These are phyloP conservation scores for Cyberlindnera samutprakarnensis DNA, from an alignment of 805 yeast species.

Conservation along the genomic window DNA sequence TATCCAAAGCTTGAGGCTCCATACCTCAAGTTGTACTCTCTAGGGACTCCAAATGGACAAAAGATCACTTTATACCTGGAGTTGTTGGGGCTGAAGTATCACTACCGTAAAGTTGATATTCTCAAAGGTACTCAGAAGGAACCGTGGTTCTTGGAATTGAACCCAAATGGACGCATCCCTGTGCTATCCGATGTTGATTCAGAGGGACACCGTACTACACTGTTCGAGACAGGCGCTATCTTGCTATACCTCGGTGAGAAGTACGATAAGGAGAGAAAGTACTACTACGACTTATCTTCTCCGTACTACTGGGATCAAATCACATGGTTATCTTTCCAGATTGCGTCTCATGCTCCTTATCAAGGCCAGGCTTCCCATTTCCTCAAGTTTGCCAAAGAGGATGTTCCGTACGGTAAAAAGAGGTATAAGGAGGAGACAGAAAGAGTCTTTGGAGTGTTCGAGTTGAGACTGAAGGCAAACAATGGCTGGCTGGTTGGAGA, in stretches of 20 bases:
- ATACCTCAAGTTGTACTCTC: conserved; percentile 37
- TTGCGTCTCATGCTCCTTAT: conserved; percentile 55
- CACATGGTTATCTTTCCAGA: conserved; percentile 49
- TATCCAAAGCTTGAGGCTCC: conserved; percentile 28
- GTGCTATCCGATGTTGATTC: conserved; percentile 33
- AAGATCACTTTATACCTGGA: conserved; percentile 30
- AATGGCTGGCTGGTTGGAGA: conserved; percentile 55
- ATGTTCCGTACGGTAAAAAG: conserved; percentile 45
- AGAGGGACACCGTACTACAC: conserved; percentile 34
- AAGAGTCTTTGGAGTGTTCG: conserved; percentile 48
- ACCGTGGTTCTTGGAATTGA: conserved; percentile 47
- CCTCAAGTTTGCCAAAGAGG: conserved; percentile 35
- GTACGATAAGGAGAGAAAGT: conserved; percentile 47
- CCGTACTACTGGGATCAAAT: conserved; percentile 42
- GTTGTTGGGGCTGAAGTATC: conserved; percentile 25
- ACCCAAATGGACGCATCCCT: conserved; percentile 62
- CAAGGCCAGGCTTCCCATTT: conserved; percentile 56
- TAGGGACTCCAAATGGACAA: conserved; percentile 35
- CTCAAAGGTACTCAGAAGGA: conserved; percentile 40
- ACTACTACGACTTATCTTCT: conserved; percentile 28
- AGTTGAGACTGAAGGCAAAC: conserved; percentile 40
- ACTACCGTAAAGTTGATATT: conserved; percentile 34
- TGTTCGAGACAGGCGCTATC: conserved; percentile 59
- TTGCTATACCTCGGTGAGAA: conserved; percentile 51
- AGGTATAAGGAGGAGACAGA: conserved; percentile 45